A percentile compares a stretch with the other conserved stretches of the same genome.
phyloP scores from a whole-genome alignment of 2,329 filamentous ascomycete species.

The Paradendryphiella salina region DNA sequence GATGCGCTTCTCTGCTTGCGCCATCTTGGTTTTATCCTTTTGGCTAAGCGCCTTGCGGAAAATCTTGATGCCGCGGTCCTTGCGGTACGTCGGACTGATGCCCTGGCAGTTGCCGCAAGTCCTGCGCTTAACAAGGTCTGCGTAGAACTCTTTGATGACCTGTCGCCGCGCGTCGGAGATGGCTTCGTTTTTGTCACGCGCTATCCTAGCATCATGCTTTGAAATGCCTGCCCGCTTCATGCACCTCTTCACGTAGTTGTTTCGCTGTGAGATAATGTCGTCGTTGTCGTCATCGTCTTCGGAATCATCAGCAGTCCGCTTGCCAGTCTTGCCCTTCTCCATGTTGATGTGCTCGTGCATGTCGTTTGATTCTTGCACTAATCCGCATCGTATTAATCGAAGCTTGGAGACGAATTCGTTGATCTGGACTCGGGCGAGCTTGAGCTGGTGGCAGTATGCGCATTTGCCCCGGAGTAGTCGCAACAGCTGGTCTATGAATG shows the following conservation, averaged over 20 bases:
- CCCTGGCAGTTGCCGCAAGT: constrained; percentile 68
- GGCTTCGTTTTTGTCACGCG: constrained; percentile 76
- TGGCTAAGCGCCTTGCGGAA: constrained; percentile 78
- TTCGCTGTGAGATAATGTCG: constrained; percentile 60
- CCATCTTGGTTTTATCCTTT: constrained; percentile 79
- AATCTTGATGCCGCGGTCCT: constrained; percentile 89
- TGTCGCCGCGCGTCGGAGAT: constrained; percentile 74
- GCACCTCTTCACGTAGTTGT: constrained; percentile 71
- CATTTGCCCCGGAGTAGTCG: constrained; percentile 85
- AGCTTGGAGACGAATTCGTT: constrained; percentile 83
- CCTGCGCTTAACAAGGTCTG: constrained; percentile 68
- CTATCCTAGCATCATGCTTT: constrained; percentile 51
- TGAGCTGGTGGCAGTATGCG: constrained; percentile 85
- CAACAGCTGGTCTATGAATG: constrained; percentile 90
- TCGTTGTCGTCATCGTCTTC: constrained; percentile 66
- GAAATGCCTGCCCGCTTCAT: constrained; percentile 63
- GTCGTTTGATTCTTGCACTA: constrained; percentile 68
- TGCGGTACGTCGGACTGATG: constrained; percentile 71
- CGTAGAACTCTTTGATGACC: constrained; percentile 80
- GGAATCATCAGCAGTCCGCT: constrained; percentile 56
- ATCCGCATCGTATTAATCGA: constrained; percentile 79
- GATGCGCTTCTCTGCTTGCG: constrained; percentile 66
- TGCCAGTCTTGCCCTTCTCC: constrained; percentile 44
- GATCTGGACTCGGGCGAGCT: constrained; percentile 73
- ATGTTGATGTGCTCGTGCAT: constrained; percentile 52